A percentile compares a stretch with the other conserved stretches of the same genome.
Evolutionary conservation across 441 rosid species (phyloP).

Genomic region (Dalechampia spathulata): DNA sequence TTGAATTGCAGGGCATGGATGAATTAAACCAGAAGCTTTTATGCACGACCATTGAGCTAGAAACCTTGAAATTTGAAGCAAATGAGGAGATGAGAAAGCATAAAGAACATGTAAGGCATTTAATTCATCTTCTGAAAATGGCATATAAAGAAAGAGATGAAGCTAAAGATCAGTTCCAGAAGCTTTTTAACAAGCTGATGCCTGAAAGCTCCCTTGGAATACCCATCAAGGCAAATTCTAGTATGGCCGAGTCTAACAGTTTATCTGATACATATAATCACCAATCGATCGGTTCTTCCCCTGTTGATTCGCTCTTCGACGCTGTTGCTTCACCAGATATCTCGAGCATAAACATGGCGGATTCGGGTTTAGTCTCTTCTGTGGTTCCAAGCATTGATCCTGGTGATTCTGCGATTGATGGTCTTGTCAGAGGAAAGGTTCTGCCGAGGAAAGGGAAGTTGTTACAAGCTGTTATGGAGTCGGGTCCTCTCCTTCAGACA

Average conservation of each 20-base stretch:
- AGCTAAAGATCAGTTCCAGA: slow-evolving; percentile 59
- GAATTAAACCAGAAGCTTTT: slow-evolving; percentile 65
- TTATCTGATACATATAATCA: slow-evolving; percentile 42
- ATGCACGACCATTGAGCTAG: slow-evolving; percentile 46
- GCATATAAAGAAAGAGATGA: slow-evolving; percentile 80
- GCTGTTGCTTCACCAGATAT: slow-evolving; percentile 68
- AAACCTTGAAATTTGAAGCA: slow-evolving; percentile 54
- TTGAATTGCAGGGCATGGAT: slow-evolving; percentile 42
- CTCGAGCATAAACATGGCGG: slow-evolving; percentile 46
- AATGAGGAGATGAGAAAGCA: slow-evolving; percentile 44
- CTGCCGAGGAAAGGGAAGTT: slow-evolving; percentile 72
- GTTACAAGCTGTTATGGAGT: slow-evolving; percentile 55
- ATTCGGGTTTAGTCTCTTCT: slow-evolving; percentile 30
- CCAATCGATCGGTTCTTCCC: slow-evolving; percentile 50
- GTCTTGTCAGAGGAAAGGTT: slow-evolving; percentile 36
- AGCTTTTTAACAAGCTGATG: slow-evolving; percentile 33
- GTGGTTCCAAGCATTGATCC: slow-evolving; percentile 30
- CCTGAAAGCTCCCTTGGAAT: slow-evolving; percentile 21
- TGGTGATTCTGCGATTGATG: slow-evolving; percentile 34
- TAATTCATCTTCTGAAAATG: slow-evolving; percentile 42
- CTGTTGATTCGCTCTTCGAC: slow-evolving; percentile 60
- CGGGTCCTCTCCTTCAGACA: slow-evolving; percentile 75
- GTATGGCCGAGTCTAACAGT: slow-evolving; percentile 76
- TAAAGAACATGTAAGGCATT: slow-evolving; percentile 35
- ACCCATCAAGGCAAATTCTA: slow-evolving; percentile 52